Conservation (phyloP, 805 yeast species). For the Clavispora asparagi region DNA sequence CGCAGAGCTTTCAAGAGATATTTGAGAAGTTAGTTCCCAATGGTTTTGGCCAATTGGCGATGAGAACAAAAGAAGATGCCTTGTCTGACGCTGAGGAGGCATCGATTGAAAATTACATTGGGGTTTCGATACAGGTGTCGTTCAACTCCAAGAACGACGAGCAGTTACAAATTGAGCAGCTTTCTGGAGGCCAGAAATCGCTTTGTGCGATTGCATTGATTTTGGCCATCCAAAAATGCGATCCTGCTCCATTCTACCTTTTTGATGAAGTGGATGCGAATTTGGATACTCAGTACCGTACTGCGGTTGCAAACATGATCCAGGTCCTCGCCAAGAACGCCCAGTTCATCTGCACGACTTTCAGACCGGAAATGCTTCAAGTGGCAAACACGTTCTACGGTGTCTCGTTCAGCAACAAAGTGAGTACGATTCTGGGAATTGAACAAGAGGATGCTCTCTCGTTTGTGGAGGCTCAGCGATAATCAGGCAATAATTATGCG, state of each 20-base stretch:
- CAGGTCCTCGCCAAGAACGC: constrained; percentile 59
- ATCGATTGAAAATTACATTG: constrained; percentile 56
- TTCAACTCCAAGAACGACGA: constrained; percentile 84
- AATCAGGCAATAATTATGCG: constrained; percentile 1
- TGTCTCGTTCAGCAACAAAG: constrained; percentile 76
- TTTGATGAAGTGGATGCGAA: constrained; percentile 98
- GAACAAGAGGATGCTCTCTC: constrained; percentile 66
- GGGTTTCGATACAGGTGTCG: constrained; percentile 83
- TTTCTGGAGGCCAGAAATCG: constrained; percentile 96
- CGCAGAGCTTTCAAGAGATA: constrained; percentile 65
- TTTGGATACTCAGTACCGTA: constrained; percentile 84
- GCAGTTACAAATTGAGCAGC: constrained; percentile 81
- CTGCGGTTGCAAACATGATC: constrained; percentile 77
- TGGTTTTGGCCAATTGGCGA: constrained; percentile 71
- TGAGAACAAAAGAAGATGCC: constrained; percentile 39
- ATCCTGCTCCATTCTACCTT: constrained; percentile 94
- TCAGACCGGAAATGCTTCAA: constrained; percentile 86
- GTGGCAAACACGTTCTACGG: constrained; percentile 87
- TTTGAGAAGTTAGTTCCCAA: constrained; percentile 80
- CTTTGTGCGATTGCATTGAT: constrained; percentile 94
- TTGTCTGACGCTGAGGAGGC: constrained; percentile 11
- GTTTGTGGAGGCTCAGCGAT: constrained; percentile 70
- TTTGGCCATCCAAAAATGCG: constrained; percentile 88
- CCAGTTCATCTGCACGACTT: constrained; percentile 95
- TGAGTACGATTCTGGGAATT: constrained; percentile 72